Base-by-base conservation (phyloP, 768 basidiomycete species). In the Boletus subcaerulescens region DNA sequence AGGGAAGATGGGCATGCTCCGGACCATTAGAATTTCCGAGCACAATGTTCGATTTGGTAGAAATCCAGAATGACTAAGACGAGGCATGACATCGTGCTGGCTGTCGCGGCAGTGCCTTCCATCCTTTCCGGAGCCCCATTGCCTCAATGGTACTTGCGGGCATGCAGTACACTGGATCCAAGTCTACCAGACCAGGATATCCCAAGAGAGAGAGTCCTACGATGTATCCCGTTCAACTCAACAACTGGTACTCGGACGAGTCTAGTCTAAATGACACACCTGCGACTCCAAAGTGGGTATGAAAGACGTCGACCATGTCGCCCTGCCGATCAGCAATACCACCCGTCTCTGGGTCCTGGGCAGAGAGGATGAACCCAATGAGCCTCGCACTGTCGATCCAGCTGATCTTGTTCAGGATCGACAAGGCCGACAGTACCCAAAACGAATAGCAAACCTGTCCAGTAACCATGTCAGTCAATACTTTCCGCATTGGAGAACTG, bases 141-240 rank as follows among this genome's bases (percentile, higher is more conserved):
- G 69, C 70, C 66, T 89, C 84, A 41, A 93, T 91, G 9, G 93
- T 62, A 12, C 67, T 68, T 1, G 87, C 87, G 9, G 93, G 96
- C 93, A 98, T 93, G 73, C 96, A 98, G 65, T 94, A 97, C 20
- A 97, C 87, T 0, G 96, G 96, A 67, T 98, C 97, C 40, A 98
- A 73, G 60, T 93, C 91, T 15, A 83, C 77, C 20, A 99, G 71
- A 2, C 84, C 87, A 0, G 91, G 89, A 64, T 93, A 95, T 17
- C 93, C 92, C 13, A 98, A 76, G 15, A 98, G 74, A 0, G 93
- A 94, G 29, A 99, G 78, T 1, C 93, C 94, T 65, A 17, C 11
- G 12, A 38, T n/a, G 18, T n/a, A 26, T 24, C 12, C 26, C 20
- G 18, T 56, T 59, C 48, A 58, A 24, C 45, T 61, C 48, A 53